Evolutionary conservation across 257 asterid species (phyloP), one percentile per base, ranked within the genome.

Genomic region (Verbascum thapsus): DNA sequence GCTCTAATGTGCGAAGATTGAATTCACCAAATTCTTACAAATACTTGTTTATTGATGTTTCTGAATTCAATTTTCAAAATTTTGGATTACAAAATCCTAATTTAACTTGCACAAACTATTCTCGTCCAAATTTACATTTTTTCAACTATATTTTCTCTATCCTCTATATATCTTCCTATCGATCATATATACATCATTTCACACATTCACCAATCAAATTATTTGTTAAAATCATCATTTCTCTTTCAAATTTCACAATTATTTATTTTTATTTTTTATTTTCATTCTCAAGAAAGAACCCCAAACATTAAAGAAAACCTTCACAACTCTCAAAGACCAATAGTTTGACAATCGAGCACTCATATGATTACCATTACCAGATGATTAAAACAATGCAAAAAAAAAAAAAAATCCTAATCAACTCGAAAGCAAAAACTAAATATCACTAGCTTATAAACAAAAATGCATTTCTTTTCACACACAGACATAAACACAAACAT

Each of bases 201-300:
- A n/a, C n/a, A n/a, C n/a, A n/a, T n/a, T n/a, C n/a, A n/a, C n/a
- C n/a, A n/a, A n/a, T n/a, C n/a, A n/a, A n/a, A n/a, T n/a, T n/a
- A n/a, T n/a, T n/a, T n/a, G n/a, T n/a, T n/a, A n/a, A n/a, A n/a
- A n/a, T n/a, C n/a, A n/a, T n/a, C n/a, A n/a, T n/a, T n/a, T n/a
- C n/a, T n/a, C n/a, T n/a, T n/a, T n/a, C n/a, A n/a, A n/a, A n/a
- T n/a, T n/a, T n/a, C n/a, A n/a, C n/a, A n/a, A n/a, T n/a, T n/a
- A n/a, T n/a, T n/a, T n/a, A n/a, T n/a, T n/a, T n/a, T n/a, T n/a
- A 55, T 37, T 35, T 41, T 26, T 61, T 42, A 58, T 49, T 39
- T 52, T 38, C 34, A 60, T 49, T n/a, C 58, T 49, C 58, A 15
- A 20, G 16, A 42, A 58, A 16, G 34, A 55, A 11, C 45, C n/a